Base-by-base conservation (phyloP, 306 rosid genomes). In the Astragalus glycyphyllos region DNA sequence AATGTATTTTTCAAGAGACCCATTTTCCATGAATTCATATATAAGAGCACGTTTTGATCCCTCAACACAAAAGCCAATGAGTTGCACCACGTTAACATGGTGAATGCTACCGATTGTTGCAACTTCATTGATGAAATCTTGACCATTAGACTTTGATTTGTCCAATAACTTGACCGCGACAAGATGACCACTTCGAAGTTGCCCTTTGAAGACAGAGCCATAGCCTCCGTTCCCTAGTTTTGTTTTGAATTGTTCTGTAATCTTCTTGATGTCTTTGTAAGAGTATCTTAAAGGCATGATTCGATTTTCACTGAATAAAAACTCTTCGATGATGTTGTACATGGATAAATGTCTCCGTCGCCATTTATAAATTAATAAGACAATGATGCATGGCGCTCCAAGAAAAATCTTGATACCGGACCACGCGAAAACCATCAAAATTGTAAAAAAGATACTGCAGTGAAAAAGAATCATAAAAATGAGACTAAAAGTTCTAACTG, bases 151-250 rank as follows among this genome's bases (percentile, higher is more conserved):
- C 15, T 63, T 74, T 72, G 72, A 31, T 16, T 74, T 53, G 16
- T 51, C 51, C 55, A 77, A 64, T 9, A 77, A 3, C 63, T 77
- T 77, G 8, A 77, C 60, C 7, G 76, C 76, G 7, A 53, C 73
- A 4, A 55, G 4, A 45, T 61, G 75, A 0, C 70, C 75, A 40
- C 80, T 68, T 5, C 75, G 80, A 11, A 76, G 69, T 17, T 68
- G 12, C 7, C 80, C 80, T 20, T 29, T 42, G 34, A 51, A 74
- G 6, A 74, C 79, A 14, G 48, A 50, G 4, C 79, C 79, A 53
- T 4, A 74, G 6, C 79, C 79, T 40, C 79, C 79, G 1, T 53
- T 44, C 16, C 79, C 79, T 2, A 74, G 34, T 34, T 64, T 74
- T 1, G 6, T 44, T 58, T 64, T 64, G 58, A 74, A 74, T 4